A percentile compares a stretch with the other conserved stretches of the same genome.
Evolutionary conservation across 768 basidiomycete genomes (phyloP).

Genomic region (Lanmaoa pseudosensibilis): DNA sequence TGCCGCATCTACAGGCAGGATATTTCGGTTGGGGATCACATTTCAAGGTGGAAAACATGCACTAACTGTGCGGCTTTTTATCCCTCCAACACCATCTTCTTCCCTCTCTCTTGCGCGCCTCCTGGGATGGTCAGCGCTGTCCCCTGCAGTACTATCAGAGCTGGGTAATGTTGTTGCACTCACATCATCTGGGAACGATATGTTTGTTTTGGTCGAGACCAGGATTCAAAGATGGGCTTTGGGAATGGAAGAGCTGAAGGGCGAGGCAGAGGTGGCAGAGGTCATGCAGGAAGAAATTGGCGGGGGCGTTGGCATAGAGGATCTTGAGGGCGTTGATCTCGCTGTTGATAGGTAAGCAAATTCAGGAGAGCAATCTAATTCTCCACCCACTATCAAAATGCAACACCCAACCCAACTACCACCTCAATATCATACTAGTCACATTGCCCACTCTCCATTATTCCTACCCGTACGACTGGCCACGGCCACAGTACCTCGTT

Average conservation of each 20-base stretch:
- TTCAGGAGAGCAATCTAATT: neutral
- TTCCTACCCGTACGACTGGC: no score
- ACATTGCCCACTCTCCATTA: no score
- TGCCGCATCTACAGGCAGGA: slow-evolving; percentile 64
- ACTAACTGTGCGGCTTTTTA: slow-evolving; percentile 57
- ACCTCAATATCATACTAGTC: no score
- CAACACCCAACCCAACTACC: no score
- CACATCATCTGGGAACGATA: slow-evolving; percentile 49
- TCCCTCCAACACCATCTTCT: slow-evolving; percentile 45
- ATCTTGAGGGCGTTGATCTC: slow-evolving; percentile 74
- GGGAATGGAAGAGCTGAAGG: slow-evolving; percentile 53
- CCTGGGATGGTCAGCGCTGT: slow-evolving; percentile 41
- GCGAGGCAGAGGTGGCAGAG: slow-evolving; percentile 55
- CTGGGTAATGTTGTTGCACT: slow-evolving; percentile 67
- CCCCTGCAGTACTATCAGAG: slow-evolving; percentile 41
- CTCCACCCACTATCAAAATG: no score
- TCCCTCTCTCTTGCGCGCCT: slow-evolving; percentile 45
- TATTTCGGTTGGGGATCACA: slow-evolving; percentile 64
- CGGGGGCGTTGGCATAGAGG: slow-evolving; percentile 49
- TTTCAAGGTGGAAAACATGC: slow-evolving; percentile 70
- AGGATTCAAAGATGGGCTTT: slow-evolving; percentile 66
- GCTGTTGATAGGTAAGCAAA: slow-evolving; percentile 53
- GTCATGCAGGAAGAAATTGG: slow-evolving; percentile 50
- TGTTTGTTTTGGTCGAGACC: slow-evolving; percentile 71
- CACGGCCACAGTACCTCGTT: no score